Conservation (phyloP, 176 grass and related monocot species). For the Secale cereale region DNA sequence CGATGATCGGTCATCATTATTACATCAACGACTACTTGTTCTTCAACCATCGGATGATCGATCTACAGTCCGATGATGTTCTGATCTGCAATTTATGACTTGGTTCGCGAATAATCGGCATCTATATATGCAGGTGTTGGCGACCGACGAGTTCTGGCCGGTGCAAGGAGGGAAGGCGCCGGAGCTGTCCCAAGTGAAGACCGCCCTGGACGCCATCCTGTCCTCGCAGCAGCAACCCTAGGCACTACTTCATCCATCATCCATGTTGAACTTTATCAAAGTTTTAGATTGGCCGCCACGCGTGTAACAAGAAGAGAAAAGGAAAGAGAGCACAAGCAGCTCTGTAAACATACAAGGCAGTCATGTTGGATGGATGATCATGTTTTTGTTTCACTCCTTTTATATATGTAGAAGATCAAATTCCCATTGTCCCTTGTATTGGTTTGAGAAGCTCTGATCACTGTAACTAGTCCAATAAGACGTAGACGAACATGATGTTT, state of each 20-base stretch:
- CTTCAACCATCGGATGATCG: not conserved
- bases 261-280: conserved; percentile 4
- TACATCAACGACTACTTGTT: not conserved
- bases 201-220: conserved; percentile 76
- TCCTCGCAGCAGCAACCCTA: conserved; percentile 43
- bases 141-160: conserved; percentile 95
- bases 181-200: conserved; percentile 83
- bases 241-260: conserved; percentile 13
- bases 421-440: not conserved
- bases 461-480: not conserved
- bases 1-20: not conserved
- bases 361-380: not conserved
- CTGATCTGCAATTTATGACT: not conserved
- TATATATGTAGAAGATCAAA: conserved; percentile 26
- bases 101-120: not conserved
- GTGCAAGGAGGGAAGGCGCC: conserved; percentile 84
- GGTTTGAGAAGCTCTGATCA: not conserved
- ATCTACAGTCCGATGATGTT: not conserved
- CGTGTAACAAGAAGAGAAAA: not conserved
- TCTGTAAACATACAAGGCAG: not conserved
- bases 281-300: not conserved
- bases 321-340: conserved; percentile 18
- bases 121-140: conserved; percentile 50
- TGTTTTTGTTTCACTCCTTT: conserved; percentile 9
- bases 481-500: not conserved